Evolutionary conservation across 768 basidiomycete genomes (phyloP).

Genomic region (Wakefieldia striispora): DNA sequence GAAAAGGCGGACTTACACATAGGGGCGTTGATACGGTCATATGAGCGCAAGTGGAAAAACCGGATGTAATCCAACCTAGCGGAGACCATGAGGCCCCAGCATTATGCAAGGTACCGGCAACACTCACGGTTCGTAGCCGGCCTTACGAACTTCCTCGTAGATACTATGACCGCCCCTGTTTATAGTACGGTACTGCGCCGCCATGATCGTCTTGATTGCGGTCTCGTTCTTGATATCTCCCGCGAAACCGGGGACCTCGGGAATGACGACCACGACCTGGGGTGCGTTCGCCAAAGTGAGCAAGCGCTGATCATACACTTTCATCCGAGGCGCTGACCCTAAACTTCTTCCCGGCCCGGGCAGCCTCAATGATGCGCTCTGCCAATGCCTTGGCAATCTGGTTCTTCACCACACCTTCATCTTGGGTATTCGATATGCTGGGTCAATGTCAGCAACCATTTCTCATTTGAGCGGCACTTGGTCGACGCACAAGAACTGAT

Average conservation of each 20-base stretch:
- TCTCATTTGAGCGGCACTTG: background rate
- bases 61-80: constrained; percentile 77
- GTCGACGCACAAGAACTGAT: constrained; percentile 79
- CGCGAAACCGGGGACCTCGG: constrained; percentile 89
- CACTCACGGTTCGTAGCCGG: constrained; percentile 75
- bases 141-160: constrained; percentile 76
- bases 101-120: background rate
- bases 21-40: constrained; percentile 87
- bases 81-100: background rate
- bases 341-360: constrained; percentile 67
- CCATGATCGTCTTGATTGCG: constrained; percentile 80
- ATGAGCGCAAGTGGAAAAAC: constrained; percentile 90
- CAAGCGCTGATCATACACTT: background rate
- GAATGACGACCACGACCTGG: constrained; percentile 83
- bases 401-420: constrained; percentile 72
- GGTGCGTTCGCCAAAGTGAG: background rate
- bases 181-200: constrained; percentile 83
- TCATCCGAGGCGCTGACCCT: constrained; percentile 44
- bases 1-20: constrained; percentile 39
- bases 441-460: constrained; percentile 5
- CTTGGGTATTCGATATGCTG: constrained; percentile 74
- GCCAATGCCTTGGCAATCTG: constrained; percentile 81
- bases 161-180: constrained; percentile 87
- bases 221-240: constrained; percentile 71
- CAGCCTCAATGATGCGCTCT: constrained; percentile 83